Evolutionary conservation across 768 basidiomycete genomes (phyloP).

Genomic region (Boletus fagicola): DNA sequence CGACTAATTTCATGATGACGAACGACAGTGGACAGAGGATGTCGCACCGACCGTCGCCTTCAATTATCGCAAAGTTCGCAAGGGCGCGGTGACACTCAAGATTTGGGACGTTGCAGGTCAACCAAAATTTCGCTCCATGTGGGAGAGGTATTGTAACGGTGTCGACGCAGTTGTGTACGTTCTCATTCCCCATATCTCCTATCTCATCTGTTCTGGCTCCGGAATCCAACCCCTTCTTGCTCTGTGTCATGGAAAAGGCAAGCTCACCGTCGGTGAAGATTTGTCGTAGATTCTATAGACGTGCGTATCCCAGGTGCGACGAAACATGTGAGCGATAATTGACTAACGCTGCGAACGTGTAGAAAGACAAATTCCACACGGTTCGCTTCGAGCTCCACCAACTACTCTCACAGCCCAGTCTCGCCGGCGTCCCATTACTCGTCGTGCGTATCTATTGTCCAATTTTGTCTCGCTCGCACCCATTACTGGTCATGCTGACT

Average conservation of each 20-base stretch:
- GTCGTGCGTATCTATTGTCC: constrained; percentile 53
- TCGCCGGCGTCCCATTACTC: constrained; percentile 73
- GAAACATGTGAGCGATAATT: background rate
- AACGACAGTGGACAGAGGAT: constrained; percentile 83
- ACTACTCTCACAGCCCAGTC: constrained; percentile 61
- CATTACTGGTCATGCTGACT: background rate
- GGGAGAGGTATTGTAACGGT: constrained; percentile 92
- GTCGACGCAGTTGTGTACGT: constrained; percentile 89
- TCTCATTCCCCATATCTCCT: background rate
- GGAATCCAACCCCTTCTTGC: background rate
- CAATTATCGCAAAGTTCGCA: constrained; percentile 83
- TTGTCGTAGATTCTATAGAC: constrained; percentile 90
- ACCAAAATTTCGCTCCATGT: constrained; percentile 92
- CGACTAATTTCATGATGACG: background rate
- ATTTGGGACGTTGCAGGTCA: constrained; percentile 97
- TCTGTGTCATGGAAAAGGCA: background rate
- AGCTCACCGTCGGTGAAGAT: constrained; percentile 47
- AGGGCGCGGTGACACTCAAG: constrained; percentile 88
- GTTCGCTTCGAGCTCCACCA: constrained; percentile 84
- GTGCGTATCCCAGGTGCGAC: constrained; percentile 44
- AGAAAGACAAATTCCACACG: constrained; percentile 81
- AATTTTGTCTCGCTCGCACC: background rate
- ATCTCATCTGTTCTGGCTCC: background rate
- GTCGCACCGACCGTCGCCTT: constrained; percentile 96
- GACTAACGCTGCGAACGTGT: constrained; percentile 9